These are phyloP conservation scores for Blastobotrys indianensis DNA, from an alignment of 1,139 yeast species.

Conservation along the genomic window DNA sequence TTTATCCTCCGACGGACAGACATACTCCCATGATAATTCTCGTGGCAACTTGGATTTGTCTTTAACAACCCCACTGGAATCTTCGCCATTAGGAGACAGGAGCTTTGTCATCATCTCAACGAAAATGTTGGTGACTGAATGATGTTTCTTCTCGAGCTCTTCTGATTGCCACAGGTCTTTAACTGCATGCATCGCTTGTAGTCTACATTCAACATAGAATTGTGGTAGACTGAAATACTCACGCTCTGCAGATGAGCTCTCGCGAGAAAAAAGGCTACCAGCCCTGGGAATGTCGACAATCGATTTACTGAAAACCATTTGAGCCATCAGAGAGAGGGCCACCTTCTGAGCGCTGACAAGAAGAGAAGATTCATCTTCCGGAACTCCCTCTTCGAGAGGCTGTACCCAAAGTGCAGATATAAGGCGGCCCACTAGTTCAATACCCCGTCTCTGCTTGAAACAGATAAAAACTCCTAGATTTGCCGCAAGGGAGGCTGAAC, in stretches of 20 bases:
- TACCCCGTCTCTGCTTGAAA: conserved; percentile 32
- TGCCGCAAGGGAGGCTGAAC: conserved; percentile 14
- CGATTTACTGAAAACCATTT: conserved; percentile 21
- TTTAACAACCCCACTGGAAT: conserved; percentile 11
- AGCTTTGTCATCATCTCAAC: conserved; percentile 23
- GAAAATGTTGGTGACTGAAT: conserved; percentile 20
- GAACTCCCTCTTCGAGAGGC: conserved; percentile 17
- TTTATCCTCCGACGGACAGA: conserved; percentile 49
- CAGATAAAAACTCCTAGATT: conserved; percentile 28
- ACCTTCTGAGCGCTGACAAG: conserved; percentile 19
- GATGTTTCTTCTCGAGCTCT: conserved; percentile 19
- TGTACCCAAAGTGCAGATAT: conserved; percentile 24
- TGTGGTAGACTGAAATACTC: conserved; percentile 30
- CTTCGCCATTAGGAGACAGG: conserved; percentile 22
- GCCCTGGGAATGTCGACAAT: conserved; percentile 21
- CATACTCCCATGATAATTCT: conserved; percentile 37
- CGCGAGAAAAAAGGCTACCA: conserved; percentile 21
- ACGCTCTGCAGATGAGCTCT: conserved; percentile 24
- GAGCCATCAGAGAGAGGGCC: conserved; percentile 20
- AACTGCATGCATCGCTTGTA: conserved; percentile 22
- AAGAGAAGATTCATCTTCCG: conserved; percentile 13
- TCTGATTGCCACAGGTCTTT: conserved; percentile 28
- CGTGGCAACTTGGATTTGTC: conserved; percentile 19
- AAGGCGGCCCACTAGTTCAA: conserved; percentile 24
- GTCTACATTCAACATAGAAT: conserved; percentile 31